Base-by-base conservation (phyloP, 2,329 filamentous ascomycete species). In the Balansia obtecta region DNA sequence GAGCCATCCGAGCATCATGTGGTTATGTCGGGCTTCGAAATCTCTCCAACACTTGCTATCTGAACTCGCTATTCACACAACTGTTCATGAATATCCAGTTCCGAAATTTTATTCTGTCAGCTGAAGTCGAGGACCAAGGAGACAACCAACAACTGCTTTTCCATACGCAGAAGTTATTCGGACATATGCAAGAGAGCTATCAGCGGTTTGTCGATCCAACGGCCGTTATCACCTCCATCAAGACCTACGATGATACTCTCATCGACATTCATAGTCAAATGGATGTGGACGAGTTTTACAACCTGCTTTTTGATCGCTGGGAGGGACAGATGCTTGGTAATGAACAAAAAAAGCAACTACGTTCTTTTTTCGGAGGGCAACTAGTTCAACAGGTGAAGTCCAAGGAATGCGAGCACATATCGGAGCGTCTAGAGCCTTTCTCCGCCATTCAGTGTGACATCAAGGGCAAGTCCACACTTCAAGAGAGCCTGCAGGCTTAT, bases 201-300 rank as follows among this genome's bases (percentile, higher is more conserved):
- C 76, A 77, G 37, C 85, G 85, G 56, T 84, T 73, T 52, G 76
- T 90, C 18, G 86, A 93, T 54, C 86, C 93, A 0, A 73, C 76
- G 47, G 73, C 73, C 1, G 82, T 94, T 54, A 85, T 93, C 13
- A 74, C 75, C 34, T 83, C 81, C 40, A 88, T 97, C 60, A 84
- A 81, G 58, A 91, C 85, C 0, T 91, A 90, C 52, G 88, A 95
- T 37, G 86, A 89, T 52, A 77, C 82, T 2, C 75, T 79, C 15
- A 94, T 98, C 55, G 89, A 97, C 64, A 83, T 94, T 27, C 81
- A 83, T 50, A 81, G 86, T 52, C 93, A 98, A 65, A 97, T 98
- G 88, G 93, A 98, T 63, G 93, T 96, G 5, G 93, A 97, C 58
- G 90, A 96, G 63, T 98, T 97, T 63, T 97, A 94, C 70, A 95